Evolutionary conservation across 2,329 filamentous ascomycete genomes (phyloP).

Genomic region (Nemania sp.): DNA sequence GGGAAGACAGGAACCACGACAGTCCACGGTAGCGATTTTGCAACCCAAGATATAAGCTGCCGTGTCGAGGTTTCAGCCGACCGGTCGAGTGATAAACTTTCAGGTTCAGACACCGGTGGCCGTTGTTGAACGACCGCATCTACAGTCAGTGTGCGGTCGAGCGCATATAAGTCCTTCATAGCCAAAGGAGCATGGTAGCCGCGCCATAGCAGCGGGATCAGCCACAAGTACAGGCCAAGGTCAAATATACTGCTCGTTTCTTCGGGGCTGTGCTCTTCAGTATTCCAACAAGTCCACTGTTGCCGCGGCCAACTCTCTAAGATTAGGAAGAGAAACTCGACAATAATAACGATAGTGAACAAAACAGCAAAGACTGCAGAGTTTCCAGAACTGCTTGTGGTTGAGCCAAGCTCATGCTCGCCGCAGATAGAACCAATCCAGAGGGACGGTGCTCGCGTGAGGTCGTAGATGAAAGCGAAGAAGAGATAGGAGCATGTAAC

Average conservation of each 20-base stretch:
- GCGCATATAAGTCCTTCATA: neutral
- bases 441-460: neutral
- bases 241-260: neutral
- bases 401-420: no score
- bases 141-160: neutral
- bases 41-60: neutral
- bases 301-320: conserved; percentile 12
- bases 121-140: neutral
- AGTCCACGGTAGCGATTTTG: neutral
- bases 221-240: neutral
- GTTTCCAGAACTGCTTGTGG: neutral
- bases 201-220: neutral
- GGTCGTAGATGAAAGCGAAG: neutral
- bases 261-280: neutral
- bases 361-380: neutral
- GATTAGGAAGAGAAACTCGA: conserved; percentile 1
- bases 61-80: neutral
- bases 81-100: neutral
- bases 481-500: neutral
- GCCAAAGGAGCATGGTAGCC: neutral
- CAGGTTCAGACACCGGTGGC: neutral
- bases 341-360: neutral
- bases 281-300: neutral
- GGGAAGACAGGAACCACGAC: neutral
- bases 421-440: neutral